Base-by-base conservation (phyloP, 2,329 filamentous ascomycete species). In the Alternaria ventricosa region DNA sequence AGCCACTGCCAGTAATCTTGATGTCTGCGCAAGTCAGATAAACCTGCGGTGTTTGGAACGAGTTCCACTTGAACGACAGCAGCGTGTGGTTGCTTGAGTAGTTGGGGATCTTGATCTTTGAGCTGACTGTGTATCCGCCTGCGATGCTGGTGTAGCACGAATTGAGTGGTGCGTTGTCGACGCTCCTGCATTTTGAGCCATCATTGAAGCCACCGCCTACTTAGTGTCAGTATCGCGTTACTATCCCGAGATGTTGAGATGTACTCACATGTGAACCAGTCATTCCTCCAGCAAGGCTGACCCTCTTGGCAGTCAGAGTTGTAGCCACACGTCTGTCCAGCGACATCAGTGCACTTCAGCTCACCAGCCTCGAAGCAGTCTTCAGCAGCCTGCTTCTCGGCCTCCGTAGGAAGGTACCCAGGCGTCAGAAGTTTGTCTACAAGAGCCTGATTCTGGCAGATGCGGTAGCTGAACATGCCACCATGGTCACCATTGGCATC, bases 401-500 rank as follows among this genome's bases (percentile, higher is more conserved):
- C 71, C 3, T 75, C 68, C 0, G 75, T 78, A n/a, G 76, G 76
- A 9, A 78, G 66, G 41, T 78, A 78, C 4, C 66, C 68, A 1
- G 75, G 71, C 1, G 68, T 71, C n/a, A 77, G 33, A 20, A 78
- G 66, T 56, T 78, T 77, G 58, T 78, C 66, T 5, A 78, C 74
- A 6, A 78, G 57, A 20, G 66, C 67, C 47, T 78, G 75, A 27
- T 78, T 63, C 57, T 77, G 74, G 63, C 76, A 78, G 55, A 78
- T 75, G 57, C 76, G 74, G 65, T 78, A 78, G 30, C 59, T 66
- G 56, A 78, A 78, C 75, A 78, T 78, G 64, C 75, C 74, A 15
- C 75, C 76, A 46, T 78, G 76, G 51, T 78, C 76, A 23, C 76
- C 75, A 53, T 78, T 78, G 56, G 71, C 66, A 55, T 78, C 76